Evolutionary conservation across 2,329 filamentous ascomycete species (phyloP).

Genomic region (Aspergillus sp.): DNA sequence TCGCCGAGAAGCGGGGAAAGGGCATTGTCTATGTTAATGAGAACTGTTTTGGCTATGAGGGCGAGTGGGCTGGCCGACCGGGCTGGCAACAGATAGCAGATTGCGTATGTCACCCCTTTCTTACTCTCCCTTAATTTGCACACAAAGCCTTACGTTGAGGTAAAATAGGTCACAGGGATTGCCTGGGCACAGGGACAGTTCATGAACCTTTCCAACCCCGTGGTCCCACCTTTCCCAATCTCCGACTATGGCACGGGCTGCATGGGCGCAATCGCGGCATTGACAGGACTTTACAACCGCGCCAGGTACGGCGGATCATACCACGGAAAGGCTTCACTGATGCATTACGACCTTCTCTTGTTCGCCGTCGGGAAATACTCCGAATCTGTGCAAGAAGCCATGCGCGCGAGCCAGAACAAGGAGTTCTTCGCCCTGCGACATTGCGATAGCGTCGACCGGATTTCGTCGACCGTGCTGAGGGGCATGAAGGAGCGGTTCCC

Average conservation of each 20-base stretch:
- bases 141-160: neutral
- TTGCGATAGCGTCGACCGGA: slow-evolving; percentile 64
- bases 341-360: slow-evolving; percentile 68
- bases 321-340: slow-evolving; percentile 62
- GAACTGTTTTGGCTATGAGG: slow-evolving; percentile 67
- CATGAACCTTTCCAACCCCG: slow-evolving; percentile 39
- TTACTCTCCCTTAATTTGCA: neutral
- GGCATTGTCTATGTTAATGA: slow-evolving; percentile 69
- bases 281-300: slow-evolving; percentile 63
- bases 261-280: slow-evolving; percentile 67
- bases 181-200: slow-evolving; percentile 45
- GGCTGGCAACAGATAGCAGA: slow-evolving; percentile 74
- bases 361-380: slow-evolving; percentile 61
- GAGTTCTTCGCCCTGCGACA: slow-evolving; percentile 61
- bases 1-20: slow-evolving; percentile 56
- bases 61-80: slow-evolving; percentile 62
- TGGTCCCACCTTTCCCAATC: slow-evolving; percentile 53
- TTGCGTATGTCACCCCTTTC: slow-evolving; percentile 47
- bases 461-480: slow-evolving; percentile 59
- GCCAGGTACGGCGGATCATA: slow-evolving; percentile 65
- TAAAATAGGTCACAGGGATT: slow-evolving; percentile 41
- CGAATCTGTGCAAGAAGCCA: slow-evolving; percentile 50
- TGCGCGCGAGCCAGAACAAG: slow-evolving; percentile 51
- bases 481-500: slow-evolving; percentile 55
- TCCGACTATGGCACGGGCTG: slow-evolving; percentile 69